Evolutionary conservation across 495 filamentous ascomycete species (phyloP).

Genomic region (Aspergillus incahuasiensis): DNA sequence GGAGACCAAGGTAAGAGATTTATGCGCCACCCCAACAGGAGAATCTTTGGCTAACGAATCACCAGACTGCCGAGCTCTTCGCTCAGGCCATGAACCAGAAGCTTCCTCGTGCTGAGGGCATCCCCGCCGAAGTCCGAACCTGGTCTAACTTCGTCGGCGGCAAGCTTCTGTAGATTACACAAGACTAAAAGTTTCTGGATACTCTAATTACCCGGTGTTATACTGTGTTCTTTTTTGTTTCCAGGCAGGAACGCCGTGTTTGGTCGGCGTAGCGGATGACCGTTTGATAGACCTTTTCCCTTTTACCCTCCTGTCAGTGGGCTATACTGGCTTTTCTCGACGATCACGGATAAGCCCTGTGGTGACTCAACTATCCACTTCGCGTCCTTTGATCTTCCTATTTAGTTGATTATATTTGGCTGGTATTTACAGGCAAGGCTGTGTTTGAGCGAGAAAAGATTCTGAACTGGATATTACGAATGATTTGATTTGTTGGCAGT

Average conservation of each 20-base stretch:
- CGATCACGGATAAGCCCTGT: too few relatives aligned
- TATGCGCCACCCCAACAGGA: background rate
- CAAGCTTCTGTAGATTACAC: slow-evolving; percentile 69
- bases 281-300: slow-evolving; percentile 33
- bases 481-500: slow-evolving; percentile 10
- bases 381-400: background rate
- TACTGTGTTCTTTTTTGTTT: slow-evolving; percentile 11
- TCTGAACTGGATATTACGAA: slow-evolving; percentile 12
- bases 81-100: slow-evolving; percentile 95
- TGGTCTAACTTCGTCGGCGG: slow-evolving; percentile 95
- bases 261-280: slow-evolving; percentile 27
- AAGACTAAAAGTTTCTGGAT: slow-evolving; percentile 23
- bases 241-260: slow-evolving; percentile 20
- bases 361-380: background rate
- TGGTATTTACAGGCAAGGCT: slow-evolving; percentile 21
- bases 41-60: slow-evolving; percentile 15
- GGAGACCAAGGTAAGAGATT: slow-evolving; percentile 85
- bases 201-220: slow-evolving; percentile 22
- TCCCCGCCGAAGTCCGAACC: slow-evolving; percentile 82
- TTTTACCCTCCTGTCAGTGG: slow-evolving; percentile 18
- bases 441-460: slow-evolving; percentile 32
- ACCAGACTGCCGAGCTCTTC: slow-evolving; percentile 88
- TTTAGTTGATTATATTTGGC: slow-evolving; percentile 1
- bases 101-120: slow-evolving; percentile 73
- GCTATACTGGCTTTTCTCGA: slow-evolving; percentile 12